Conservation (phyloP, 2,329 filamentous ascomycete species). For the Penicillium aurantiogriseum region DNA sequence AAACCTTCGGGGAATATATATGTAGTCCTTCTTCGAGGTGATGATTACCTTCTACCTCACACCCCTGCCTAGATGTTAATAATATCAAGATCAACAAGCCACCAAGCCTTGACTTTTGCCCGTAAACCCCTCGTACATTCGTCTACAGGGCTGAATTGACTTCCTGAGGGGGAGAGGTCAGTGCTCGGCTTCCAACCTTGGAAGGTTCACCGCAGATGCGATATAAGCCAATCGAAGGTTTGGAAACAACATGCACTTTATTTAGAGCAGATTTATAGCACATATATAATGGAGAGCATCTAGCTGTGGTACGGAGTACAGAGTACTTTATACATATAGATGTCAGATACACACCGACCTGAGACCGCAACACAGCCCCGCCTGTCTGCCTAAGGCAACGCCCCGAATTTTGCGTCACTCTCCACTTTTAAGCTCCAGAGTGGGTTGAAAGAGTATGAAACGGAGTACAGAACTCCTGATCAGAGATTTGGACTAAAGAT, state of each 20-base stretch:
- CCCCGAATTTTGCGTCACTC: slow-evolving; percentile 20
- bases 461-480: slow-evolving; percentile 7
- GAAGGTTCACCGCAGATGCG: slow-evolving; percentile 1
- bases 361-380: background rate
- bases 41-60: background rate
- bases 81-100: background rate
- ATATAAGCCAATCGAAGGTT: background rate
- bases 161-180: background rate
- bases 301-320: background rate
- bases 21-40: background rate
- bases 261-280: background rate
- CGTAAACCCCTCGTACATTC: background rate
- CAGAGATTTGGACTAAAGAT: background rate
- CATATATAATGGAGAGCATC: background rate
- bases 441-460: slow-evolving; percentile 12
- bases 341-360: background rate
- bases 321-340: background rate
- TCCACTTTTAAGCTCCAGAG: slow-evolving; percentile 23
- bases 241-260: background rate
- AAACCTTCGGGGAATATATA: background rate
- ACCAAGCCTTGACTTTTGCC: background rate
- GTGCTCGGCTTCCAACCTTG: background rate
- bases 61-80: background rate
- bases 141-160: slow-evolving; percentile 1
- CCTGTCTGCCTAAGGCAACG: slow-evolving; percentile 2